Base-by-base conservation (phyloP, 2,329 filamentous ascomycete species). In the Nigrospora sphaerica region DNA sequence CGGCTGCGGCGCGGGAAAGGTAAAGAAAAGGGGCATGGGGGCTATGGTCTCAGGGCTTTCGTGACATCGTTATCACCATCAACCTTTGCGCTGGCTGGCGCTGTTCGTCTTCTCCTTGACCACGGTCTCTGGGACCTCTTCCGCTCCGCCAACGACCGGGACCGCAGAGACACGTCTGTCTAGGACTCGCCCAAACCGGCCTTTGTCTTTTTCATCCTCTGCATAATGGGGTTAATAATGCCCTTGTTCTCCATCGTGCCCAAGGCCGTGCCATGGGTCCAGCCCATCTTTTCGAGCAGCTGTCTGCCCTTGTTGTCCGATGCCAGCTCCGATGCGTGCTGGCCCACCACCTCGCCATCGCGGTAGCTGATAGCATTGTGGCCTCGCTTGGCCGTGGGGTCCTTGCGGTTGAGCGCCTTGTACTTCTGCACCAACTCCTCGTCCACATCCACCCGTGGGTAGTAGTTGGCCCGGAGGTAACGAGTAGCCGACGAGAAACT, bases 211-310 rank as follows among this genome's bases (percentile, higher is more conserved):
- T 95, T 95, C 55, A 98, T 86, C 23, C 93, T 80, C 53, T 95
- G 91, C 23, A 82, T 77, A 19, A 98, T 86, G 0, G 92, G 92
- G 50, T 88, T 81, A 52, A 95, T 67, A 44, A 95, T 93, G 32
- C 93, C 93, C 64, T 93, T 88, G 63, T 95, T 95, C 52, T 95
- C 83, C 1, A 73, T 62, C 12, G 87, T 81, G 44, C 93, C 93
- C 1, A 98, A 75, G 2, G 86, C 87, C 60, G 85, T 95, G 6
- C 93, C 93, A 44, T 77, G 85, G 50, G 80, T 86, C 91, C 93
- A 98, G 4, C 93, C 93, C 93, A 97, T 97, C 68, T 93, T 97
- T 69, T 95, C 89, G 52, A 98, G 69, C 81, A 98, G 87, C 3
- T 82, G 81, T 43, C 89, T 80, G 12, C 93, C 93, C 54, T 81